A percentile compares a stretch with the other conserved stretches of the same genome.
phyloP scores from a whole-genome alignment of 176 grass and related monocot genomes.

The Lolium rigidum region DNA sequence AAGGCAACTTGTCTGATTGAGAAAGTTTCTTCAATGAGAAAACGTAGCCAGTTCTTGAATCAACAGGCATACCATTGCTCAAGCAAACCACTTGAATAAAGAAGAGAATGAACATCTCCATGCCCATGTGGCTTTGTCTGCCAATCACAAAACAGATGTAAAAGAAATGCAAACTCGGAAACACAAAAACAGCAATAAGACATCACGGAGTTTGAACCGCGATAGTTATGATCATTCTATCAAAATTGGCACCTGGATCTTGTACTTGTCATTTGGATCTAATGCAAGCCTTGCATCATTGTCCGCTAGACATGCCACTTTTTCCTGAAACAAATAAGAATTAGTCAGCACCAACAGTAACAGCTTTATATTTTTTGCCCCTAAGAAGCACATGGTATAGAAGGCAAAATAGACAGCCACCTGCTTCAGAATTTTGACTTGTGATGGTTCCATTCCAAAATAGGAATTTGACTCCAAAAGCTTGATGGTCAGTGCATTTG shows the following conservation, averaged over 20 bases:
- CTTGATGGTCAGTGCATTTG: slow-evolving; percentile 70
- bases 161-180: slow-evolving; percentile 15
- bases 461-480: slow-evolving; percentile 90
- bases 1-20: neutral
- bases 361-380: neutral
- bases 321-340: slow-evolving; percentile 66
- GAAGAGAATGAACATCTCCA: slow-evolving; percentile 93
- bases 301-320: slow-evolving; percentile 89
- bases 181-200: neutral
- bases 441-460: slow-evolving; percentile 92
- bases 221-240: slow-evolving; percentile 1
- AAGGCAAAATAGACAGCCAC: slow-evolving; percentile 42
- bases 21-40: slow-evolving; percentile 10
- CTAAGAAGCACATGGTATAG: slow-evolving; percentile 20
- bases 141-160: slow-evolving; percentile 35
- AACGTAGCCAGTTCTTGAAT: neutral
- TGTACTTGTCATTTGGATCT: slow-evolving; percentile 93
- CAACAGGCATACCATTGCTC: slow-evolving; percentile 69
- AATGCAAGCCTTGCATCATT: slow-evolving; percentile 92
- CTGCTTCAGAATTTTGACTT: slow-evolving; percentile 97
- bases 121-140: slow-evolving; percentile 99
- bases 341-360: slow-evolving; percentile 18
- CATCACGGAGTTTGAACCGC: neutral
- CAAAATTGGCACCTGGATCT: slow-evolving; percentile 74
- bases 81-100: slow-evolving; percentile 94